These are phyloP conservation scores for Plantago major DNA, from an alignment of 257 asterid genomes.

Conservation along the genomic window DNA sequence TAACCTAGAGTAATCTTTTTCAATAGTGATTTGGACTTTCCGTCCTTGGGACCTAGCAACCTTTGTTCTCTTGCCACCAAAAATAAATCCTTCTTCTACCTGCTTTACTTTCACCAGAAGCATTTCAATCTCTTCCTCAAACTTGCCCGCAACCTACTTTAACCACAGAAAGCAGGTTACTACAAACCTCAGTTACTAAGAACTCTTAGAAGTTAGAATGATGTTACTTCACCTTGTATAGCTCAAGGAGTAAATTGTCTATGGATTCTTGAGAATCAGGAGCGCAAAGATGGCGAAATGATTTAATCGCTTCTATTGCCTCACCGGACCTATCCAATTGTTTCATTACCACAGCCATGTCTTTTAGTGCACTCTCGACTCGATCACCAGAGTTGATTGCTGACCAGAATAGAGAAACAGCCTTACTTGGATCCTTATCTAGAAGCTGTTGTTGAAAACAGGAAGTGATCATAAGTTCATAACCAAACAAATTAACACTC, in stretches of 20 bases:
- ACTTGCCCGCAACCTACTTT: conserved; percentile 72
- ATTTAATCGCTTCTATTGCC: conserved; percentile 92
- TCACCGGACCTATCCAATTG: conserved; percentile 80
- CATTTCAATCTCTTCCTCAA: conserved; percentile 66
- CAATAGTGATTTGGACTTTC: conserved; percentile 63
- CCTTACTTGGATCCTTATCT: conserved; percentile 72
- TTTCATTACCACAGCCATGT: conserved; percentile 97
- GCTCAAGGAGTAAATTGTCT: conserved; percentile 77
- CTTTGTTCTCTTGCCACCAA: conserved; percentile 72
- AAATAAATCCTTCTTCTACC: conserved; percentile 64
- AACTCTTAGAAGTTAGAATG: background rate
- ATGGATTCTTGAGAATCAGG: conserved; percentile 77
- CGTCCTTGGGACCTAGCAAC: conserved; percentile 87
- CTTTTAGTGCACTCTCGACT: conserved; percentile 89
- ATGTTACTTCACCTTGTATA: conserved; percentile 52
- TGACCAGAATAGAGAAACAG: conserved; percentile 88
- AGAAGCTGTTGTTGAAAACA: conserved; percentile 28
- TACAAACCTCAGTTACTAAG: background rate
- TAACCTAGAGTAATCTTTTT: conserved; percentile 85
- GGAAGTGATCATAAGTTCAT: conserved; percentile 5
- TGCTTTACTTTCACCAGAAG: conserved; percentile 60
- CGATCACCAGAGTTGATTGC: conserved; percentile 93
- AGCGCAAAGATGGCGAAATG: conserved; percentile 91
- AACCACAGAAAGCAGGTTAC: background rate
- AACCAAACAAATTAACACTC: background rate